Conservation (phyloP, 768 basidiomycete species). For the Boletus reticulatus region DNA sequence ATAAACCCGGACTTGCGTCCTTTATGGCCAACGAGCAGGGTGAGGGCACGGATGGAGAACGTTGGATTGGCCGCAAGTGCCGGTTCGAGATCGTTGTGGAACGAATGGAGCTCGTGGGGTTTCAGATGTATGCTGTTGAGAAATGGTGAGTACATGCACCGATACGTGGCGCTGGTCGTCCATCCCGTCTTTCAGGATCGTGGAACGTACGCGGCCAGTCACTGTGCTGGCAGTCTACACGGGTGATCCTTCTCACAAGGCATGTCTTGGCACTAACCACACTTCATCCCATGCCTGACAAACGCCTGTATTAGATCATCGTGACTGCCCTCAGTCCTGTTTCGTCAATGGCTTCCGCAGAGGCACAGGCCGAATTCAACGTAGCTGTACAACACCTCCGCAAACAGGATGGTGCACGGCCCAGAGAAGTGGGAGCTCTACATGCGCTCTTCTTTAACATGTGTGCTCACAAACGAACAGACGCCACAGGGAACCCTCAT, state of each 20-base stretch:
- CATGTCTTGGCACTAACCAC: conserved; percentile 20
- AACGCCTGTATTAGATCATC: conserved; percentile 44
- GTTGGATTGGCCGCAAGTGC: conserved; percentile 46
- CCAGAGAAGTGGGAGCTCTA: conserved; percentile 49
- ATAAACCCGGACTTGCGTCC: conserved; percentile 9
- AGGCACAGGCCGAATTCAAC: conserved; percentile 58
- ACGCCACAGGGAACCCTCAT: conserved; percentile 69
- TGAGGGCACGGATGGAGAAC: conserved; percentile 25
- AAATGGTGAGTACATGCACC: conserved; percentile 58
- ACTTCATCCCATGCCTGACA: conserved; percentile 12
- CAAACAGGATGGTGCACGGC: conserved; percentile 66
- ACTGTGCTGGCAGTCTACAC: conserved; percentile 74
- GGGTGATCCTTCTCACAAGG: conserved; percentile 68
- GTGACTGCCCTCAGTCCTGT: conserved; percentile 55
- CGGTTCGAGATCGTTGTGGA: conserved; percentile 51
- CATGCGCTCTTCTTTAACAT: not conserved
- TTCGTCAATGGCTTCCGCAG: conserved; percentile 38
- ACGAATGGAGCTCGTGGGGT: conserved; percentile 48
- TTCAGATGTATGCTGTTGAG: conserved; percentile 85
- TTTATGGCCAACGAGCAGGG: conserved; percentile 8
- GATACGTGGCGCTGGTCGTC: not conserved
- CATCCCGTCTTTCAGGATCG: conserved; percentile 46
- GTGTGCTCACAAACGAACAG: conserved; percentile 29
- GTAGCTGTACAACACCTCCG: conserved; percentile 58
- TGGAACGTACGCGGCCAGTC: conserved; percentile 59